Evolutionary conservation across 208 protist genomes (phyloP), one percentile per base, ranked within the genome.

Genomic region (Leishmania turanica): DNA sequence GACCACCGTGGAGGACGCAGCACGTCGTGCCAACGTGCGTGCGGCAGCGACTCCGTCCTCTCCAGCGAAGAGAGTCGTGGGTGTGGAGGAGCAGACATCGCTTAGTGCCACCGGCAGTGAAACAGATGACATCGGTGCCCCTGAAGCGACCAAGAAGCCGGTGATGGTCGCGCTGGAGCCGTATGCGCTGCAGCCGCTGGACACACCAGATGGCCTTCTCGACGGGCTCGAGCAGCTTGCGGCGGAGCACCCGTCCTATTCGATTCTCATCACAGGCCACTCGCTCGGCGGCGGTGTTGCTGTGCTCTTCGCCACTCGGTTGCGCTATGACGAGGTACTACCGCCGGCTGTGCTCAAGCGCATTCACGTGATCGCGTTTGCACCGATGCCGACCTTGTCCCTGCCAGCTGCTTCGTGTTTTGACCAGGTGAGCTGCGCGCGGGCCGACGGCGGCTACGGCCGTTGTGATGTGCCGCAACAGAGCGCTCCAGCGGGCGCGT

Each of bases 201-300:
- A 75, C 77, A 75, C 71, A 9, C 72, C 81, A 11, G 85, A 91
- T 65, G 70, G 62, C 9, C 82, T 91, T 34, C 79, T 93, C 31
- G 86, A 91, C 40, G 86, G 78, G 77, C 85, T 92, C 13, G 81
- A 84, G 78, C 78, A 84, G 71, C 81, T 87, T 2, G 86, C 74
- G 40, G 47, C 9, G 42, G 81, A 73, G 62, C 81, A 90, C 51
- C 88, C 91, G 5, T 78, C 82, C 11, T 95, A 93, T 79, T 53
- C 78, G n/a, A 87, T 95, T 64, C 60, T 93, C 78, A 82, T 93
- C 80, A 95, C 91, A 3, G 91, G 91, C 9, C 91, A 95, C 83
- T 92, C 88, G n/a, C 88, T 95, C 21, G 91, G 91, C n/a, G 91
- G 88, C 13, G 91, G 88, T 3, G 80, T 92, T 37, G 88, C 90